Evolutionary conservation across 2,329 filamentous ascomycete species (phyloP).

Genomic region (Mariannaea elegans): DNA sequence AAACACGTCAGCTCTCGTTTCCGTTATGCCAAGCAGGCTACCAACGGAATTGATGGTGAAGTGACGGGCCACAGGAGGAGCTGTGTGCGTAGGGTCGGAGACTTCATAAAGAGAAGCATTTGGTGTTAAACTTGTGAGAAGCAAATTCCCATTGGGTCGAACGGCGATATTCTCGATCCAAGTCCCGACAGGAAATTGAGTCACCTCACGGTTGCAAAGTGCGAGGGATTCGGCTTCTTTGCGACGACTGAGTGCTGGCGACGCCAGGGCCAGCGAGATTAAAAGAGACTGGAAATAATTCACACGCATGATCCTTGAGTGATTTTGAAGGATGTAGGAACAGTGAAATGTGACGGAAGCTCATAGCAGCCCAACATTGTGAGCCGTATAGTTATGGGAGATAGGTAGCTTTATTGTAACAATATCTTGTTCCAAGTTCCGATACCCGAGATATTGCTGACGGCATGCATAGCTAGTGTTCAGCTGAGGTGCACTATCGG

Average conservation of each 20-base stretch:
- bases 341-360: no score
- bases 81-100: not conserved
- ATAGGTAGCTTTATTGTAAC: no score
- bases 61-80: not conserved
- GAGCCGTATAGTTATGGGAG: no score
- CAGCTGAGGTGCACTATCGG: no score
- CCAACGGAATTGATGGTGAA: not conserved
- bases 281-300: not conserved
- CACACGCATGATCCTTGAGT: no score
- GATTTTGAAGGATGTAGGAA: no score
- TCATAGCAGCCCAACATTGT: no score
- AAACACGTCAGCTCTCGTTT: not conserved
- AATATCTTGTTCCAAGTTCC: no score
- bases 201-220: not conserved
- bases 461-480: no score
- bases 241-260: not conserved
- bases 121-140: not conserved
- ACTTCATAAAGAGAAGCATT: conserved; percentile 2
- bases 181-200: not conserved
- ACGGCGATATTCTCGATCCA: conserved; percentile 7
- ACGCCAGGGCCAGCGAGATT: not conserved
- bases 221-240: not conserved
- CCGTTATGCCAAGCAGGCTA: conserved; percentile 3
- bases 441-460: no score
- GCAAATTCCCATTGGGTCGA: not conserved